A percentile compares a stretch with the other conserved stretches of the same genome.
phyloP scores from a whole-genome alignment of 805 yeast genomes.

The Ogataea pilisensis region DNA sequence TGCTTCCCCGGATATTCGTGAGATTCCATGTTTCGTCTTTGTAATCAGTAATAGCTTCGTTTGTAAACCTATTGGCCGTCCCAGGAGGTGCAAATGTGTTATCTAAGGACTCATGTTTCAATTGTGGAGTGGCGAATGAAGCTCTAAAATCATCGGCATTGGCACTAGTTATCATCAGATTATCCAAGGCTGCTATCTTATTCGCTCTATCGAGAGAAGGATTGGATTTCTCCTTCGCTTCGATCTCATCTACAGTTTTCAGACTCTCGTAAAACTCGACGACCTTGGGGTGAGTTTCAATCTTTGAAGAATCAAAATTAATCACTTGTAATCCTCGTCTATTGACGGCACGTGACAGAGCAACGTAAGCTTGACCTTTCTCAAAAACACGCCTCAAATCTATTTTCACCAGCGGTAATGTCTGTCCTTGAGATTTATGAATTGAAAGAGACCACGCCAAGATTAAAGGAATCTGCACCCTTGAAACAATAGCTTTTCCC shows the following conservation, averaged over 20 bases:
- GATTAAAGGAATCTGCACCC: constrained; percentile 81
- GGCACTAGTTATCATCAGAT: constrained; percentile 9
- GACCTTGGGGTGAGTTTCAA: constrained; percentile 70
- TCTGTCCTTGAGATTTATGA: constrained; percentile 87
- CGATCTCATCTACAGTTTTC: constrained; percentile 32
- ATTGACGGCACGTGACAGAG: constrained; percentile 78
- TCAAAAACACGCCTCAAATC: constrained; percentile 67
- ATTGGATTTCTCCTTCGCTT: neutral
- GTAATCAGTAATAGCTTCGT: neutral
- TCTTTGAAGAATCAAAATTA: constrained; percentile 61
- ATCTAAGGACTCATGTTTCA: too few relatives aligned
- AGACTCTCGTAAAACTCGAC: constrained; percentile 59
- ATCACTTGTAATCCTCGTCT: constrained; percentile 79
- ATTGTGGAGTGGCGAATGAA: constrained; percentile 1
- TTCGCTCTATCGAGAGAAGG: constrained; percentile 2
- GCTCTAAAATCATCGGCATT: constrained; percentile 11
- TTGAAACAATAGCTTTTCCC: constrained; percentile 61
- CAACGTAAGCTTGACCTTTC: constrained; percentile 93
- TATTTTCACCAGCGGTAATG: constrained; percentile 64
- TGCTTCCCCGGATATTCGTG: too few relatives aligned
- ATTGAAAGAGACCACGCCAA: constrained; percentile 97
- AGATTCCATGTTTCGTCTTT: neutral
- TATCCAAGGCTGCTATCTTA: constrained; percentile 10
- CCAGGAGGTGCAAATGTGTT: neutral
- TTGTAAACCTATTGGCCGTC: neutral